Evolutionary conservation across 139 green algal genomes (phyloP).

Genomic region (Raphidocelis subcapitata): DNA sequence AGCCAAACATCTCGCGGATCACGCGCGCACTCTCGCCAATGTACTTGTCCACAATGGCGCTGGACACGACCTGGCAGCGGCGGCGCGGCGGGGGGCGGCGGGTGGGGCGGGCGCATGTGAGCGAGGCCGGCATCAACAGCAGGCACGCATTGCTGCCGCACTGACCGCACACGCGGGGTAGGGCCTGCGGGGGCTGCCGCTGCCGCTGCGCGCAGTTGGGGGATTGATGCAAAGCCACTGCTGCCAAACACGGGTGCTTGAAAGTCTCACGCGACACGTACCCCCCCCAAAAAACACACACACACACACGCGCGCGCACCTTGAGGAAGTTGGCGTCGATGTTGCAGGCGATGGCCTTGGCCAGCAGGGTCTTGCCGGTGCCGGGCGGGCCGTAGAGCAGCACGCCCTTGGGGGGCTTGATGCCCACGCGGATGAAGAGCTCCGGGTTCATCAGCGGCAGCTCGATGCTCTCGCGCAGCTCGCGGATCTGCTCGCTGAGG

Average conservation of each 20-base stretch:
- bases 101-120: neutral
- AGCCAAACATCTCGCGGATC: conserved; percentile 99
- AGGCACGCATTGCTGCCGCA: too few relatives aligned
- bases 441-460: conserved; percentile 99
- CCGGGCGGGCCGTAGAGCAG: conserved; percentile 82
- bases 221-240: too few relatives aligned
- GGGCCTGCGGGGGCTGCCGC: too few relatives aligned
- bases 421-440: conserved; percentile 97
- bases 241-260: too few relatives aligned
- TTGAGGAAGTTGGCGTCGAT: conserved; percentile 96
- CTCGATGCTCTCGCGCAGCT: conserved; percentile 97
- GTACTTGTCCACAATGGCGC: conserved; percentile 99
- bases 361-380: conserved; percentile 88
- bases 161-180: too few relatives aligned
- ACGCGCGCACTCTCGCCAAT: conserved; percentile 97
- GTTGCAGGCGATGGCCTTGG: conserved; percentile 88
- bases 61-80: conserved; percentile 84
- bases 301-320: conserved; percentile 35
- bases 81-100: neutral
- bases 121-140: neutral
- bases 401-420: conserved; percentile 96
- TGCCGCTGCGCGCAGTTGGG: too few relatives aligned
- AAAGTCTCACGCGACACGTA: too few relatives aligned
- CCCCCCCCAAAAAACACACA: too few relatives aligned
- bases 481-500: conserved; percentile 92